These are phyloP conservation scores for Sclerotinia sclerotiorum DNA, from an alignment of 2,329 filamentous ascomycete species.

Conservation along the genomic window DNA sequence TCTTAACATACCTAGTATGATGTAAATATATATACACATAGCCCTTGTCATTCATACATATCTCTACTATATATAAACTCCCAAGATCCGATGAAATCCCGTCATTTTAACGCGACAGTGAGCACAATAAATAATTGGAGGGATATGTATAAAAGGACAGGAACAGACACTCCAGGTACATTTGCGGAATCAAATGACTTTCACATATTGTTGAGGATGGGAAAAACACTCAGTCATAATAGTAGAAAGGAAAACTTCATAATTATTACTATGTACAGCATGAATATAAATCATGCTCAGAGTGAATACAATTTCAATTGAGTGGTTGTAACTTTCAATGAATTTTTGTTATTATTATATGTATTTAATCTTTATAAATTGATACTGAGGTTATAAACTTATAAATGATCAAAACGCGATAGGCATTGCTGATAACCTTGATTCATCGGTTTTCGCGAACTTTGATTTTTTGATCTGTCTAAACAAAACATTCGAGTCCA, in stretches of 20 bases:
- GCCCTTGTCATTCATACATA: neutral
- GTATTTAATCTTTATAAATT: neutral
- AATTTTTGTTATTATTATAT: neutral
- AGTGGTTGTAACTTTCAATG: too few species aligned
- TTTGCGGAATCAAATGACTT: neutral
- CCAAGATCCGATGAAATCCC: neutral
- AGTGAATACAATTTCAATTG: neutral
- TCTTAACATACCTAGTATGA: neutral
- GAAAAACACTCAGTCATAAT: neutral
- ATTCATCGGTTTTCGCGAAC: constrained; percentile 10
- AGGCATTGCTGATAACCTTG: neutral
- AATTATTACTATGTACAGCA: neutral
- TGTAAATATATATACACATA: neutral
- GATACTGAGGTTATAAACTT: neutral
- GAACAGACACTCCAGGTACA: neutral
- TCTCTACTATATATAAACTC: neutral
- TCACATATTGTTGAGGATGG: neutral
- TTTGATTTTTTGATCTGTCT: neutral
- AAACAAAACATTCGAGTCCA: neutral
- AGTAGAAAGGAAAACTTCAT: neutral
- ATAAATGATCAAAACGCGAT: constrained; percentile 7
- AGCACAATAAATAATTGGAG: neutral
- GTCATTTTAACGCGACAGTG: neutral
- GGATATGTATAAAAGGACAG: neutral
- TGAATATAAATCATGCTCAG: neutral